Conservation (phyloP, 305 asterid genomes). For the Rubia tinctorum region DNA sequence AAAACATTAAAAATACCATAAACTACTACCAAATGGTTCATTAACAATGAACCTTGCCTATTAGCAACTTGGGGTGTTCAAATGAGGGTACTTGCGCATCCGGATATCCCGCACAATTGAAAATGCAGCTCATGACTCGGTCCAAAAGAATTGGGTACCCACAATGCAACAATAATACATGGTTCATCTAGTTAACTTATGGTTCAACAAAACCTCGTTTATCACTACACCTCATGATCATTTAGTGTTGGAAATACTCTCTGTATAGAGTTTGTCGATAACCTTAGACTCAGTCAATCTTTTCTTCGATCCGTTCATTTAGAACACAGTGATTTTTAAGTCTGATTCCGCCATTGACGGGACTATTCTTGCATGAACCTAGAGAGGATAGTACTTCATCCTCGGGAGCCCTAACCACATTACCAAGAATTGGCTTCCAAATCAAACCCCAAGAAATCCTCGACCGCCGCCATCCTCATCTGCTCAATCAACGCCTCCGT, state of each 20-base stretch:
- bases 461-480: constrained; percentile 61
- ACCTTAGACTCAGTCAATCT: background rate
- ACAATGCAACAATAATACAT: background rate
- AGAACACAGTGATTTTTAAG: background rate
- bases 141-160: no score
- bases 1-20: background rate
- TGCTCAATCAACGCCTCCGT: constrained; percentile 68
- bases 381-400: constrained; percentile 1
- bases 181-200: background rate
- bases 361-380: background rate
- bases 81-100: no score
- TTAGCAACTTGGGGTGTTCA: no score
- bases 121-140: no score
- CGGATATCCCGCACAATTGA: no score
- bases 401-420: constrained; percentile 17
- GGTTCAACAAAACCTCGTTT: background rate
- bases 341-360: background rate
- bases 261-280: background rate
- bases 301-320: background rate
- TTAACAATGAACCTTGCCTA: constrained; percentile 7
- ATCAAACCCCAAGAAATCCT: constrained; percentile 29
- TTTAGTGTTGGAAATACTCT: background rate
- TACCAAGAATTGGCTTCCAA: constrained; percentile 26
- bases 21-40: constrained; percentile 1
- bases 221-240: background rate